Evolutionary conservation across 2,329 filamentous ascomycete species (phyloP).

Genomic region (Fusarium longipes): DNA sequence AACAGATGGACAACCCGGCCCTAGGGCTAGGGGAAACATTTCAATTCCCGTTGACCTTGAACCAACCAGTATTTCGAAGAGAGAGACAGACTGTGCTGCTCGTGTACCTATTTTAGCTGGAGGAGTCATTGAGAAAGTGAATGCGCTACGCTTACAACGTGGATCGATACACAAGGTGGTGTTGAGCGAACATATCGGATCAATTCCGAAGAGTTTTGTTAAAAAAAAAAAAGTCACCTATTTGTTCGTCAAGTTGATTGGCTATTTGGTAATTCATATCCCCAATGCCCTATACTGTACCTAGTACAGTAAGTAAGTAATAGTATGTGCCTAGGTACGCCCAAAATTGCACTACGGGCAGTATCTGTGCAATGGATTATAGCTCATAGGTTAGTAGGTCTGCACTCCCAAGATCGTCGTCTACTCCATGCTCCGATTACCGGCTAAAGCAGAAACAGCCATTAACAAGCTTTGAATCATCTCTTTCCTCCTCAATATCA

Average conservation of each 20-base stretch:
- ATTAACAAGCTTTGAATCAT: conserved; percentile 9
- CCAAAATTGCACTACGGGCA: not conserved
- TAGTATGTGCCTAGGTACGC: too few species aligned
- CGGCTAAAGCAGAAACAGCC: conserved; percentile 4
- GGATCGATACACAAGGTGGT: conserved; percentile 3
- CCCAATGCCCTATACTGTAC: not conserved
- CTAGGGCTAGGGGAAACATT: conserved; percentile 23
- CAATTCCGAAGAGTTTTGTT: conserved; percentile 10
- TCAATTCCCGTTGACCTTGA: not conserved
- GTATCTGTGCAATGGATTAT: not conserved
- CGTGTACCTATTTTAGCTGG: not conserved
- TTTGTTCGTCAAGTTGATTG: conserved; percentile 7
- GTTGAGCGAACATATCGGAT: conserved; percentile 10
- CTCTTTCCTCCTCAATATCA: not conserved
- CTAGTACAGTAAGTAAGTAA: too few species aligned
- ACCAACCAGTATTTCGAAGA: conserved; percentile 2
- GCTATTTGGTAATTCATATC: not conserved
- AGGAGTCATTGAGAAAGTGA: not conserved
- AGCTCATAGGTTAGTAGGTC: too few species aligned
- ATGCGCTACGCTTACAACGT: not conserved
- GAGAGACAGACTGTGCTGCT: not conserved
- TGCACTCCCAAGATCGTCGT: not conserved
- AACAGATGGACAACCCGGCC: conserved; percentile 1
- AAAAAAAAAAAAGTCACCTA: not conserved
- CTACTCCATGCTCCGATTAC: not conserved